These are phyloP conservation scores for Tuctoria greenei DNA, from an alignment of 176 grass and related monocot species.

Conservation along the genomic window DNA sequence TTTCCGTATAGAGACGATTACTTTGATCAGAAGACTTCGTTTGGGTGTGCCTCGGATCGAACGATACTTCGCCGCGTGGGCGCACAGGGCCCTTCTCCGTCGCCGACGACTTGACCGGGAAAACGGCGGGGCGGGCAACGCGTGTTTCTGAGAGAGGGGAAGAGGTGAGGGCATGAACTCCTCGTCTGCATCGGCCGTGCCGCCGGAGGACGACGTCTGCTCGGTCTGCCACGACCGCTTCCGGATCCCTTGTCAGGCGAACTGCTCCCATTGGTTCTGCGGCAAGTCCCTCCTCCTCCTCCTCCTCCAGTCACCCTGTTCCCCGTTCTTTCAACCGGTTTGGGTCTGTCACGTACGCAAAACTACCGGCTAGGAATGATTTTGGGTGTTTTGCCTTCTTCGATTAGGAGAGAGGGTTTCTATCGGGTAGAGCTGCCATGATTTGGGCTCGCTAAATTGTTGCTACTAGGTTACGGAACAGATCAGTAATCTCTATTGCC, in stretches of 20 bases:
- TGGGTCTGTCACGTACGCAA: background rate
- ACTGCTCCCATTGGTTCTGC: slow-evolving; percentile 99
- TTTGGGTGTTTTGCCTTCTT: background rate
- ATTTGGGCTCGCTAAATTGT: background rate
- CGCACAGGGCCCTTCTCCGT: background rate
- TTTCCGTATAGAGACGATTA: background rate
- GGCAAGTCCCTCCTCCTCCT: slow-evolving; percentile 43
- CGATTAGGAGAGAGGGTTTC: background rate
- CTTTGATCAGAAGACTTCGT: background rate
- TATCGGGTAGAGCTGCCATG: background rate
- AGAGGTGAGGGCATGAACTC: slow-evolving; percentile 29
- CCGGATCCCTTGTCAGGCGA: slow-evolving; percentile 77
- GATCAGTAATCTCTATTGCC: background rate
- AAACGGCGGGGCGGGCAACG: background rate
- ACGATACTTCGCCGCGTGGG: background rate
- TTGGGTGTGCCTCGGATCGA: background rate
- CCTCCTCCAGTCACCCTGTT: background rate
- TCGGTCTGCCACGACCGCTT: slow-evolving; percentile 89
- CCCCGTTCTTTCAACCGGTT: background rate
- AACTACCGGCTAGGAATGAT: background rate
- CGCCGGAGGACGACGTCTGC: slow-evolving; percentile 85
- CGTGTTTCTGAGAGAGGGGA: background rate
- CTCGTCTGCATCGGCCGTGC: slow-evolving; percentile 47
- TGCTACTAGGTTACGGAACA: background rate
- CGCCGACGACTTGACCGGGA: slow-evolving; percentile 16